A percentile compares a stretch with the other conserved stretches of the same genome.
Evolutionary conservation across 441 rosid species (phyloP).

Genomic region (Brassica hybrid): DNA sequence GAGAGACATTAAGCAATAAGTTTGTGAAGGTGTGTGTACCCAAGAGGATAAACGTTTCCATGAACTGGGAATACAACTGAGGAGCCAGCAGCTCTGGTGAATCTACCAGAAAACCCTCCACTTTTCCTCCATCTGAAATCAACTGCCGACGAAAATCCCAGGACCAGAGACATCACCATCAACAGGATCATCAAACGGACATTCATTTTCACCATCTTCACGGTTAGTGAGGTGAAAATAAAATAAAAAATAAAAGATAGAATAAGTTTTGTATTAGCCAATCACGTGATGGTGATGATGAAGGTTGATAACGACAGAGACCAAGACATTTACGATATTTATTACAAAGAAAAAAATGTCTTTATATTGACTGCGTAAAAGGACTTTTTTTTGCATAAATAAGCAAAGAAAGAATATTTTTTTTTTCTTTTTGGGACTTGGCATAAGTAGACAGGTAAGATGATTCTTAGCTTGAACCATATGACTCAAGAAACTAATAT

Average conservation of each 20-base stretch:
- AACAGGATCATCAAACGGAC: slow-evolving; percentile 25
- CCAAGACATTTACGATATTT: slow-evolving; percentile 38
- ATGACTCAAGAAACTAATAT: slow-evolving; percentile 33
- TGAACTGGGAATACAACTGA: slow-evolving; percentile 70
- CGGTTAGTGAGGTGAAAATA: slow-evolving; percentile 13
- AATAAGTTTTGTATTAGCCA: slow-evolving; percentile 32
- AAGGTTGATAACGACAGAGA: slow-evolving; percentile 30
- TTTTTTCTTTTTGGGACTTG: neutral
- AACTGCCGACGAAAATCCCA: slow-evolving; percentile 49
- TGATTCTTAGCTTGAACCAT: slow-evolving; percentile 40
- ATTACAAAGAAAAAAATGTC: slow-evolving; percentile 21
- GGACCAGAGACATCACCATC: slow-evolving; percentile 41
- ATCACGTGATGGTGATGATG: slow-evolving; percentile 41
- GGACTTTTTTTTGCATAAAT: slow-evolving; percentile 17
- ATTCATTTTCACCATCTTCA: slow-evolving; percentile 47
- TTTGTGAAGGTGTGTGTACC: slow-evolving; percentile 45
- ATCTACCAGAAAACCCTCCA: slow-evolving; percentile 41
- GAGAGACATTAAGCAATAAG: slow-evolving; percentile 11
- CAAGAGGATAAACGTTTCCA: slow-evolving; percentile 80
- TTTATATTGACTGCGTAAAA: slow-evolving; percentile 13
- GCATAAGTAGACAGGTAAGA: slow-evolving; percentile 33
- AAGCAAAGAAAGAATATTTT: slow-evolving; percentile 24
- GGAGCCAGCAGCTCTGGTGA: slow-evolving; percentile 55
- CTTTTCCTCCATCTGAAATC: slow-evolving; percentile 49
- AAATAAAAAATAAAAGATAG: neutral